These are phyloP conservation scores for Colletotrichum zoysiae DNA, from an alignment of 2,329 filamentous ascomycete genomes.

Conservation along the genomic window DNA sequence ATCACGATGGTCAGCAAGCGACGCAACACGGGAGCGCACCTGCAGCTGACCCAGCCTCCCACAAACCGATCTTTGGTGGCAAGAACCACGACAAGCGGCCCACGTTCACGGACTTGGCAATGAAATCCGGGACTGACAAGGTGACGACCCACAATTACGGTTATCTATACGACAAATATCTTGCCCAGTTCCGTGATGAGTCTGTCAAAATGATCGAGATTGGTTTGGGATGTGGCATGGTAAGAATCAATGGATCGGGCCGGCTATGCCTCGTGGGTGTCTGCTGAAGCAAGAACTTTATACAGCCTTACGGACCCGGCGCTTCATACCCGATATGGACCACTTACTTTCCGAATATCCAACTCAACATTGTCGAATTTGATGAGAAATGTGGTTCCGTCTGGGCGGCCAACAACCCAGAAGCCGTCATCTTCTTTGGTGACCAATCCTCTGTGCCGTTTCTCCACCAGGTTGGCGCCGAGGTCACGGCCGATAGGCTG, in stretches of 20 bases:
- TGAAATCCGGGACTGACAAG: background rate
- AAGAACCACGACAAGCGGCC: background rate
- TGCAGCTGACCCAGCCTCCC: background rate
- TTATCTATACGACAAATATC: background rate
- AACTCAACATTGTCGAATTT: background rate
- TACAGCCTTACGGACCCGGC: background rate
- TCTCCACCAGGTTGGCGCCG: background rate
- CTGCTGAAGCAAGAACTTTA: background rate
- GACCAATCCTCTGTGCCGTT: background rate
- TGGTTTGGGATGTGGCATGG: background rate
- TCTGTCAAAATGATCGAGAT: background rate
- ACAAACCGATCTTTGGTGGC: background rate
- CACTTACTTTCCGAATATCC: background rate
- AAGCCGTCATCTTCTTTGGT: background rate
- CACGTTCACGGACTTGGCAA: background rate
- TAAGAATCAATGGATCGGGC: background rate
- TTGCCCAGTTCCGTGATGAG: background rate
- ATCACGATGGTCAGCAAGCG: background rate
- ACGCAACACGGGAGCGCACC: background rate
- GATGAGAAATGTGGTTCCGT: background rate
- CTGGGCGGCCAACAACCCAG: background rate
- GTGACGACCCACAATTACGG: background rate
- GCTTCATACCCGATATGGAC: background rate
- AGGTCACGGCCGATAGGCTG: background rate
- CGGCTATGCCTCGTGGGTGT: fast-evolving